A percentile compares a stretch with the other conserved stretches of the same genome.
These are phyloP conservation scores for Parasitella parasitica DNA, from an alignment of 371 early-diverging fungal species.

Conservation along the genomic window DNA sequence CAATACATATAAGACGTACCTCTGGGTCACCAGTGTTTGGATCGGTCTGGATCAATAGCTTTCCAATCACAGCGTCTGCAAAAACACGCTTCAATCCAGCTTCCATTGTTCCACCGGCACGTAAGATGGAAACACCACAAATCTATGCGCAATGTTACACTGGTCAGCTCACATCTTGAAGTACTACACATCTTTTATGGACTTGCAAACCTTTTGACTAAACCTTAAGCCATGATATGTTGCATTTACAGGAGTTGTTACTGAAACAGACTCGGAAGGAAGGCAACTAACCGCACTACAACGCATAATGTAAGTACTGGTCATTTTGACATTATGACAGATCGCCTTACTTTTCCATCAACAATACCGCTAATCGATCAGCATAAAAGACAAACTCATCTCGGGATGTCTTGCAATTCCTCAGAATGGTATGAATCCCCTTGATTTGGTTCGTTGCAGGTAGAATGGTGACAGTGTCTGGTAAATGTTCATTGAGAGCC, in stretches of 20 bases:
- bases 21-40: conserved; percentile 81
- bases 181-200: too few relatives aligned
- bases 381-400: conserved; percentile 91
- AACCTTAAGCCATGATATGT: conserved; percentile 58
- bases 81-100: conserved; percentile 77
- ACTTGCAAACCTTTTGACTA: conserved; percentile 36
- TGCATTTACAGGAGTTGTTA: conserved; percentile 66
- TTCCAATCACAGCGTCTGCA: conserved; percentile 80
- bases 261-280: conserved; percentile 46
- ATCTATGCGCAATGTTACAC: conserved; percentile 30
- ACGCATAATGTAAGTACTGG: neutral
- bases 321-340: neutral
- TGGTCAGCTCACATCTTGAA: neutral
- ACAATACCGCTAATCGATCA: conserved; percentile 80
- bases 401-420: conserved; percentile 69
- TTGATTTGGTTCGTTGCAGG: conserved; percentile 68
- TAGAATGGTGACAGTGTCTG: conserved; percentile 57
- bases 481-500: conserved; percentile 40
- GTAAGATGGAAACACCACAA: conserved; percentile 84
- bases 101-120: conserved; percentile 91
- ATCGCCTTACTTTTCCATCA: conserved; percentile 71
- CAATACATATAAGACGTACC: conserved; percentile 17
- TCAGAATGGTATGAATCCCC: conserved; percentile 84
- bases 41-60: conserved; percentile 85
- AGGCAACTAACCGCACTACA: conserved; percentile 65